Percentiles rank a stretch among this genome's conserved stretches.
Conservation (phyloP, 1,139 yeast genomes). For the Kurtzmaniella quercitrusa region DNA sequence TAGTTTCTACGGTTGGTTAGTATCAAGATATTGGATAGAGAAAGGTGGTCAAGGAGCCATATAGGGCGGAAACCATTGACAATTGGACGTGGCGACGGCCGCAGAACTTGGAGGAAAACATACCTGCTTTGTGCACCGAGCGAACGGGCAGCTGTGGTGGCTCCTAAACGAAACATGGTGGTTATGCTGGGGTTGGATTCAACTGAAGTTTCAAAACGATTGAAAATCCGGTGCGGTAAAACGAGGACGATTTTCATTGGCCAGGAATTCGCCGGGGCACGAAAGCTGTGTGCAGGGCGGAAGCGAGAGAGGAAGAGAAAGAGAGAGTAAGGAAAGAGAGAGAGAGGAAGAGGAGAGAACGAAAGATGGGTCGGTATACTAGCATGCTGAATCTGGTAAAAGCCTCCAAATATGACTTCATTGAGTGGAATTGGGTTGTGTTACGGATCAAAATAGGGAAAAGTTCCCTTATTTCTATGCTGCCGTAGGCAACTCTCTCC, state of each 20-base stretch:
- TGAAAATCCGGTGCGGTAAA: conserved; percentile 4
- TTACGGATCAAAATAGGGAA: no score
- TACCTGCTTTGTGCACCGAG: conserved; percentile 50
- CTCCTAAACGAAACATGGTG: conserved; percentile 64
- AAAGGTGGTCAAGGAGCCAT: no score
- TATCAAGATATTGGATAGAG: no score
- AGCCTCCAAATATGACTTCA: no score
- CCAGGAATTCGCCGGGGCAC: conserved; percentile 4
- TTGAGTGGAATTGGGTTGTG: no score
- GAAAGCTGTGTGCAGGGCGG: conserved; percentile 4
- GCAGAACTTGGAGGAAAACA: conserved; percentile 19
- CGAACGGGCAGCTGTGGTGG: conserved; percentile 57
- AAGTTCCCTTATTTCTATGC: no score
- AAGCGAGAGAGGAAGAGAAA: not conserved
- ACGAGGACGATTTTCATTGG: conserved; percentile 7
- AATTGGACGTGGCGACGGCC: not conserved
- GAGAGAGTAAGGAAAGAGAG: not conserved
- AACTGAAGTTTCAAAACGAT: not conserved
- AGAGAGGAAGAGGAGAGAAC: no score
- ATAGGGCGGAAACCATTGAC: not conserved
- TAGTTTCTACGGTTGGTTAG: conserved; percentile 56
- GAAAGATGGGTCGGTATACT: no score
- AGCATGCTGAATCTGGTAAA: no score
- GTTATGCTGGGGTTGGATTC: conserved; percentile 1
- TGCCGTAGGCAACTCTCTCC: no score